Percentiles rank a stretch among this genome's conserved stretches.
These are phyloP conservation scores for Lodderomyces oxycetoniae DNA, from an alignment of 1,139 yeast species.

Conservation along the genomic window DNA sequence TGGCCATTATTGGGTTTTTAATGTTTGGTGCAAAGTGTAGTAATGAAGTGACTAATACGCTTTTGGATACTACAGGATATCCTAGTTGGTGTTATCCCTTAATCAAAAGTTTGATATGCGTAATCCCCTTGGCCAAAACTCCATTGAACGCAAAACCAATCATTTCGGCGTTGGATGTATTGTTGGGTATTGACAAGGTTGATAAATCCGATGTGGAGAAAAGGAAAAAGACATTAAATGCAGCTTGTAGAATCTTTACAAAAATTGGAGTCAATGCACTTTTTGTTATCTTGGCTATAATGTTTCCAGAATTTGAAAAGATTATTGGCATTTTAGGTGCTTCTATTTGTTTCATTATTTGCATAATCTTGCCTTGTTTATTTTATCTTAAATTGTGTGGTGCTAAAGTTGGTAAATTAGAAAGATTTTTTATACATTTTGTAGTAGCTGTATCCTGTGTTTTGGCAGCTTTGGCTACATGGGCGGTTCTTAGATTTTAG, in stretches of 20 bases:
- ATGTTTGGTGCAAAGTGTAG: slow-evolving; percentile 79
- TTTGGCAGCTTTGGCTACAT: slow-evolving; percentile 36
- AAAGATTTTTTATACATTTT: slow-evolving; percentile 19
- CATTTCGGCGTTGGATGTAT: slow-evolving; percentile 53
- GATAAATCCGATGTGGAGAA: slow-evolving; percentile 13
- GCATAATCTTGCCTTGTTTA: slow-evolving; percentile 52
- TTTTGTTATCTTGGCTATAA: slow-evolving; percentile 47
- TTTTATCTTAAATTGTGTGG: slow-evolving; percentile 45
- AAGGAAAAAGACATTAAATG: slow-evolving; percentile 11
- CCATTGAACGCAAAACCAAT: slow-evolving; percentile 88
- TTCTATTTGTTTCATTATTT: slow-evolving; percentile 51
- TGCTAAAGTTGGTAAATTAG: slow-evolving; percentile 19
- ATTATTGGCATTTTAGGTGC: slow-evolving; percentile 56
- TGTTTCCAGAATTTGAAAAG: slow-evolving; percentile 57
- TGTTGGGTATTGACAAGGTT: slow-evolving; percentile 21
- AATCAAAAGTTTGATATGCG: slow-evolving; percentile 67
- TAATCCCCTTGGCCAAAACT: slow-evolving; percentile 82
- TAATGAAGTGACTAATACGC: slow-evolving; percentile 80
- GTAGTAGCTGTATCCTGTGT: slow-evolving; percentile 23
- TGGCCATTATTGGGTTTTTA: slow-evolving; percentile 76
- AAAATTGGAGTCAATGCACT: slow-evolving; percentile 47
- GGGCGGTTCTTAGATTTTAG: slow-evolving; percentile 32
- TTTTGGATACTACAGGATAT: slow-evolving; percentile 66
- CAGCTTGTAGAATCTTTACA: slow-evolving; percentile 19
- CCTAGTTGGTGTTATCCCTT: slow-evolving; percentile 61